Percentiles rank a stretch among this genome's conserved stretches.
phyloP scores from a whole-genome alignment of 2,329 filamentous ascomycete species.

The Didymella segeticola region DNA sequence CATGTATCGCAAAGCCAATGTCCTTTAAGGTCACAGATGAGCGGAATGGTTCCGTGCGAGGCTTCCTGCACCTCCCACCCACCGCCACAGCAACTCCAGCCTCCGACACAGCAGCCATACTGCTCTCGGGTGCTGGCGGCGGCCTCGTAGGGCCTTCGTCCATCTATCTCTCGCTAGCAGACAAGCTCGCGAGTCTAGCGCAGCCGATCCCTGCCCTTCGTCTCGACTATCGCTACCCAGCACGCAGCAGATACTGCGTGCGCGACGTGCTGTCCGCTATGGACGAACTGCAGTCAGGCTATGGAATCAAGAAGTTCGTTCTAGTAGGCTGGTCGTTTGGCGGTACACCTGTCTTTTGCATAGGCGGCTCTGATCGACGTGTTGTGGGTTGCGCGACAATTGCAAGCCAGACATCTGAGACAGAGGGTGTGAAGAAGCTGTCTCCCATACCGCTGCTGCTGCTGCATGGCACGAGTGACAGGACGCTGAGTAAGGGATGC shows the following conservation, averaged over 20 bases:
- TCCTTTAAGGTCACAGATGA: constrained; percentile 23
- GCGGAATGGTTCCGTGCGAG: constrained; percentile 21
- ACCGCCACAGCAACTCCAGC: constrained; percentile 16
- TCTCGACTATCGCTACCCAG: constrained; percentile 52
- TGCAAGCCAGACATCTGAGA: constrained; percentile 1
- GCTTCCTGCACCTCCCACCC: constrained; percentile 25
- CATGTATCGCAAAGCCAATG: constrained; percentile 14
- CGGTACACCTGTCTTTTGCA: neutral
- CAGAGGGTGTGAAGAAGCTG: neutral
- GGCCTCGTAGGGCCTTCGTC: constrained; percentile 51
- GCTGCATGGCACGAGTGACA: constrained; percentile 49
- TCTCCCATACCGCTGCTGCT: neutral
- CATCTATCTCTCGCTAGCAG: constrained; percentile 51
- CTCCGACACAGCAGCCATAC: constrained; percentile 50
- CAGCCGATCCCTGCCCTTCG: constrained; percentile 49
- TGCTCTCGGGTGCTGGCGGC: constrained; percentile 50
- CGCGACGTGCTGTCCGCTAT: constrained; percentile 49
- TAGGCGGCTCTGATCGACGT: neutral
- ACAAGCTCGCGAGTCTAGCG: constrained; percentile 51
- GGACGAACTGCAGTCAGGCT: constrained; percentile 29
- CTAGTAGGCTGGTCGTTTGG: constrained; percentile 1
- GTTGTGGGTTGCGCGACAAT: neutral
- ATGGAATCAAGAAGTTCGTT: neutral
- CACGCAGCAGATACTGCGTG: constrained; percentile 45
- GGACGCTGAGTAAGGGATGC: constrained; percentile 43